These are phyloP conservation scores for Scenedesmus sp. DNA, from an alignment of 163 green algal species.

Conservation along the genomic window DNA sequence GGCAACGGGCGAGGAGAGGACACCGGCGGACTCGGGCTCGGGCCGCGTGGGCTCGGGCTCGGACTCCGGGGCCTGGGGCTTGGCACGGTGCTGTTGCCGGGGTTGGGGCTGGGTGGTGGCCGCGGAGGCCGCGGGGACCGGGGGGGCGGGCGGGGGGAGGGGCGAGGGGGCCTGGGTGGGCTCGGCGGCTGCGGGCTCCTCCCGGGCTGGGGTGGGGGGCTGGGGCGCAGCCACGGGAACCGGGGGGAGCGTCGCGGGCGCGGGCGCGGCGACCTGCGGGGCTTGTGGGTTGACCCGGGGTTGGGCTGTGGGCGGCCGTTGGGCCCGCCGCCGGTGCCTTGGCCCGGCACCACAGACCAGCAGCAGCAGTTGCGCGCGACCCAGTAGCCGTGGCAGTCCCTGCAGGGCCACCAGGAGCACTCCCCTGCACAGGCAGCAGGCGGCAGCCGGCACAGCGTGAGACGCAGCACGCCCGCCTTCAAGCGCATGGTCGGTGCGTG, in stretches of 20 bases:
- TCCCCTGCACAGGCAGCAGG: neutral
- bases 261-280: neutral
- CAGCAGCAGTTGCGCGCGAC: constrained; percentile 18
- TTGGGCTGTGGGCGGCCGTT: neutral
- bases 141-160: neutral
- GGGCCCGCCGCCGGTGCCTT: neutral
- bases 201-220: neutral
- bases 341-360: neutral
- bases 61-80: neutral
- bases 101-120: neutral
- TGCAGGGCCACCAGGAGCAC: constrained; percentile 23
- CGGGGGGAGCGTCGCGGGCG: neutral
- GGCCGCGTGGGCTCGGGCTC: neutral
- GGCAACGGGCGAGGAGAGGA: neutral
- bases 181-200: neutral
- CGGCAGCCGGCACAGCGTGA: neutral
- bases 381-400: neutral
- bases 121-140: too few relatives aligned
- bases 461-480: too few relatives aligned
- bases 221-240: neutral
- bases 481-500: too few relatives aligned
- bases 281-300: neutral
- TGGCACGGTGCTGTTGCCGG: neutral
- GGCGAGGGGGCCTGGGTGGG: neutral
- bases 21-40: neutral